Conservation (phyloP, 176 grass and related monocot species). For the Coix lacrymajobi region DNA sequence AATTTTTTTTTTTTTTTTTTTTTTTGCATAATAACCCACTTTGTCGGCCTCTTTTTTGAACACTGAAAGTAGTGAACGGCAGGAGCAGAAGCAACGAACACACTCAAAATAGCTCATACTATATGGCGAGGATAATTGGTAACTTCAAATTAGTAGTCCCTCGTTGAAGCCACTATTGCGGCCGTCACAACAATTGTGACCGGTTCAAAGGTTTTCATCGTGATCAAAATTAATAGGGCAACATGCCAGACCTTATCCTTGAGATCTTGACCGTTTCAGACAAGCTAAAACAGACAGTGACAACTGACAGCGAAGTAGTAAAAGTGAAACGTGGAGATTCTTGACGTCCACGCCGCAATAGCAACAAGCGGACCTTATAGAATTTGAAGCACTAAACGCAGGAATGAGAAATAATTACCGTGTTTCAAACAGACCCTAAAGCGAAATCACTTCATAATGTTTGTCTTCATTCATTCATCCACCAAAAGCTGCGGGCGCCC, state of each 20-base stretch:
- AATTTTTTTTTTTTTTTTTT: too few relatives aligned
- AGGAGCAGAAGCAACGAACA: not conserved
- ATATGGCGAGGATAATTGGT: not conserved
- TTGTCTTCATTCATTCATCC: too few relatives aligned
- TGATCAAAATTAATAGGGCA: constrained; percentile 5
- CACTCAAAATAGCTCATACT: not conserved
- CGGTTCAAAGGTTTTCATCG: not conserved
- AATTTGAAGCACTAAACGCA: too few relatives aligned
- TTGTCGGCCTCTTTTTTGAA: not conserved
- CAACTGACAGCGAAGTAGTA: not conserved
- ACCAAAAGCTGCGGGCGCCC: too few relatives aligned
- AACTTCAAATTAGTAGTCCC: not conserved
- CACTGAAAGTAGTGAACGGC: not conserved
- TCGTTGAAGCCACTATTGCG: not conserved
- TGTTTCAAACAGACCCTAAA: too few relatives aligned
- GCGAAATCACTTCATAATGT: too few relatives aligned
- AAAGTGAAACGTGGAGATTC: not conserved
- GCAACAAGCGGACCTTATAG: not conserved
- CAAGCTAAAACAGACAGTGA: not conserved
- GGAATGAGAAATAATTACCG: too few relatives aligned
- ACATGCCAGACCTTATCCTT: constrained; percentile 26
- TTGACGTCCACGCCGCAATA: not conserved
- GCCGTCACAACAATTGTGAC: not conserved
- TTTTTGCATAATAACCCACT: not conserved
- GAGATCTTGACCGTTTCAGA: not conserved